Conservation (phyloP, 257 asterid species). For the Leonotis leonurus region DNA sequence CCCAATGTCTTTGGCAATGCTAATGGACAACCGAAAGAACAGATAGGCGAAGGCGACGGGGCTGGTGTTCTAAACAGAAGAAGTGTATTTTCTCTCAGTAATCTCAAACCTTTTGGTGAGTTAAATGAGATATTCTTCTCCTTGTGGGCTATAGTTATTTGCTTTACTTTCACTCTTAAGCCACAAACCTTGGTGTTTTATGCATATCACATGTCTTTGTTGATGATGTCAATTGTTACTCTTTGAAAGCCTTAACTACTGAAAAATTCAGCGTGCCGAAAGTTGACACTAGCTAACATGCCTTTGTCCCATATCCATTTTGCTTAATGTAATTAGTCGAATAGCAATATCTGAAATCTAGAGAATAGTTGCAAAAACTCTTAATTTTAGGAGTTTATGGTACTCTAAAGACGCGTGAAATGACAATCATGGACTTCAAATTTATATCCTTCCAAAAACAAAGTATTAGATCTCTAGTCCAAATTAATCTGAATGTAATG, state of each 20-base stretch:
- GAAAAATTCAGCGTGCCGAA: constrained; percentile 19
- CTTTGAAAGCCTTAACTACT: constrained; percentile 15
- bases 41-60: constrained; percentile 9
- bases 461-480: not conserved
- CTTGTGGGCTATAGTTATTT: not conserved
- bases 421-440: not conserved
- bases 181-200: not conserved
- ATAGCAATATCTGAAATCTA: not conserved
- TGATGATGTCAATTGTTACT: constrained; percentile 10
- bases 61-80: constrained; percentile 7
- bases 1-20: constrained; percentile 25
- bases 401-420: not conserved
- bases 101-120: not conserved
- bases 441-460: not conserved
- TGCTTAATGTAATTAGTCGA: constrained; percentile 21
- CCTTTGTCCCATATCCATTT: constrained; percentile 23
- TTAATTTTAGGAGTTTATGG: not conserved
- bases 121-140: constrained; percentile 5
- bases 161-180: not conserved
- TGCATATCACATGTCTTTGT: constrained; percentile 15
- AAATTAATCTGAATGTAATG: not conserved
- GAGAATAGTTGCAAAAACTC: not conserved
- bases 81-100: constrained; percentile 6
- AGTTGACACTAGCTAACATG: constrained; percentile 22
- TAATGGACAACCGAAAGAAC: constrained; percentile 15